Evolutionary conservation across 139 green algal species (phyloP).

Genomic region (Chlamydomonas sp.): DNA sequence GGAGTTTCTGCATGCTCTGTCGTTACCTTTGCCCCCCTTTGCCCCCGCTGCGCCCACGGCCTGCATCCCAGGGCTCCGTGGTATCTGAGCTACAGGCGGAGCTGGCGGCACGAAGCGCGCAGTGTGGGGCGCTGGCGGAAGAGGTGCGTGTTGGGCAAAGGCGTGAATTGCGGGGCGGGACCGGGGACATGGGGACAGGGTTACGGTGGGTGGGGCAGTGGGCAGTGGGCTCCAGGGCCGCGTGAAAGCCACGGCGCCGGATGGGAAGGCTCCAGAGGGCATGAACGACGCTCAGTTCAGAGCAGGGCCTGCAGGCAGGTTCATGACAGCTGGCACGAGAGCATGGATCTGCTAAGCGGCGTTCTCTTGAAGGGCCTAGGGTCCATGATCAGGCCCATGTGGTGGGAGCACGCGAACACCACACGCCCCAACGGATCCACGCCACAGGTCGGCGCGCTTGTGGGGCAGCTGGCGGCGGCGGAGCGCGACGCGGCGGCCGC

Average conservation of each 20-base stretch:
- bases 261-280: too few relatives aligned
- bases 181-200: too few relatives aligned
- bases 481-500: conserved; percentile 17
- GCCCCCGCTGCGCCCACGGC: too few relatives aligned
- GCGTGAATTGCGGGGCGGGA: not conserved
- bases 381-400: not conserved
- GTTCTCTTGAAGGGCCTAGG: not conserved
- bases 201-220: too few relatives aligned
- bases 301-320: too few relatives aligned
- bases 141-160: not conserved
- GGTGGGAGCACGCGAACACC: too few relatives aligned
- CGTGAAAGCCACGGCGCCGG: too few relatives aligned
- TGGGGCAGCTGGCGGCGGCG: conserved; percentile 14
- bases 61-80: conserved; percentile 5
- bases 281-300: too few relatives aligned
- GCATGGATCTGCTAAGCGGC: not conserved
- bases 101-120: not conserved
- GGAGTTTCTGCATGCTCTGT: too few relatives aligned
- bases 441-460: not conserved
- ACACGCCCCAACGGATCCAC: not conserved
- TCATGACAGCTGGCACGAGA: too few relatives aligned
- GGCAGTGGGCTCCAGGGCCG: too few relatives aligned
- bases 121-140: not conserved
- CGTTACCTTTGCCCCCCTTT: too few relatives aligned
- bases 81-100: conserved; percentile 18